Conservation (phyloP, 352 stramenopile genomes). For the Pseudoperonospora humuli region DNA sequence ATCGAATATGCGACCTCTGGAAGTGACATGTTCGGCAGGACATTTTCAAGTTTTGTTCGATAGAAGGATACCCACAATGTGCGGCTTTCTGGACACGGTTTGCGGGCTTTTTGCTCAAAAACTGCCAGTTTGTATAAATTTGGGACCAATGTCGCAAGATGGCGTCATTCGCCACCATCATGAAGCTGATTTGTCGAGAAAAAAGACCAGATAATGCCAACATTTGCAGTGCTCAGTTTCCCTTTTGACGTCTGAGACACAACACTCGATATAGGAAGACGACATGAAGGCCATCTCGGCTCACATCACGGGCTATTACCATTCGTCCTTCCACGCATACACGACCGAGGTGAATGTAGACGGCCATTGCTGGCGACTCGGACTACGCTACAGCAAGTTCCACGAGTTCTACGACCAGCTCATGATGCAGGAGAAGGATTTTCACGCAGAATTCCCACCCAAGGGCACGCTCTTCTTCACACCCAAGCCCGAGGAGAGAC, state of each 20-base stretch:
- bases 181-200: not conserved
- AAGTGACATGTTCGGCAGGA: too few relatives aligned
- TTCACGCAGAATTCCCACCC: constrained; percentile 52
- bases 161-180: too few relatives aligned
- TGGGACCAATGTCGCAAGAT: too few relatives aligned
- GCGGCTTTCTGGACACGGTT: too few relatives aligned
- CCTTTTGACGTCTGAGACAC: not conserved
- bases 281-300: constrained; percentile 29
- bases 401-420: constrained; percentile 49
- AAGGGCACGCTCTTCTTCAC: constrained; percentile 64
- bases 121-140: too few relatives aligned
- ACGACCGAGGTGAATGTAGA: constrained; percentile 43
- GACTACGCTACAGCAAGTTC: constrained; percentile 65
- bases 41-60: too few relatives aligned
- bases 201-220: not conserved
- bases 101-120: too few relatives aligned
- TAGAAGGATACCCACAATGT: too few relatives aligned
- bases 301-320: constrained; percentile 42
- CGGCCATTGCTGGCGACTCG: constrained; percentile 35
- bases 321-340: constrained; percentile 42
- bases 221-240: not conserved
- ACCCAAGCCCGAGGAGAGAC: constrained; percentile 43
- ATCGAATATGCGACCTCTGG: too few relatives aligned
- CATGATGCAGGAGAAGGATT: constrained; percentile 26
- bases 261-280: not conserved